These are phyloP conservation scores for Sclerotinia nivalis DNA, from an alignment of 2,329 filamentous ascomycete species.

Conservation along the genomic window DNA sequence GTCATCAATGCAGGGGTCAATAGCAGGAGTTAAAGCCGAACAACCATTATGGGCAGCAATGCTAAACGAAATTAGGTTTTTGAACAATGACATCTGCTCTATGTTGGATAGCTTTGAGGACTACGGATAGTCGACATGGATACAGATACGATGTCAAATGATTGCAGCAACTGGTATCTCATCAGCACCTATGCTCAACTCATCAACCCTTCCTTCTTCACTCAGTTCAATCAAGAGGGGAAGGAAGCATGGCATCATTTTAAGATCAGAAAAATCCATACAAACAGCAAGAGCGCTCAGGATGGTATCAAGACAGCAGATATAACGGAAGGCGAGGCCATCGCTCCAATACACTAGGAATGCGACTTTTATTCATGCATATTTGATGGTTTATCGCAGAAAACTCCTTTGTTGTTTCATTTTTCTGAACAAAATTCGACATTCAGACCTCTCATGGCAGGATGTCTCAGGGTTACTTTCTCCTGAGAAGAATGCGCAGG, in stretches of 20 bases:
- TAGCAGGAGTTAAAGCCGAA: background rate
- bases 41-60: background rate
- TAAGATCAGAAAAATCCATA: too few species aligned
- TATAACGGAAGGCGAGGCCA: background rate
- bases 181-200: background rate
- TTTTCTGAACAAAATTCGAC: background rate
- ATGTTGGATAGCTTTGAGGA: background rate
- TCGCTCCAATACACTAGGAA: background rate
- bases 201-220: background rate
- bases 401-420: background rate
- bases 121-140: background rate
- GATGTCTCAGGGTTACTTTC: background rate
- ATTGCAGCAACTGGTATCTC: background rate
- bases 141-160: background rate
- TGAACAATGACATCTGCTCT: background rate
- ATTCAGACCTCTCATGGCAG: background rate
- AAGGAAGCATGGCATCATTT: background rate
- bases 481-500: background rate
- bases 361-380: background rate
- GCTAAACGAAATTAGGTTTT: background rate
- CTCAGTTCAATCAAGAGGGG: background rate
- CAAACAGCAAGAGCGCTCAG: background rate
- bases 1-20: slow-evolving; percentile 2
- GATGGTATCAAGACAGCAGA: background rate
- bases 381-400: background rate